Percentiles rank a stretch among this genome's conserved stretches.
phyloP scores from a whole-genome alignment of 23 red algal species.

The Agarophyton chilense region DNA sequence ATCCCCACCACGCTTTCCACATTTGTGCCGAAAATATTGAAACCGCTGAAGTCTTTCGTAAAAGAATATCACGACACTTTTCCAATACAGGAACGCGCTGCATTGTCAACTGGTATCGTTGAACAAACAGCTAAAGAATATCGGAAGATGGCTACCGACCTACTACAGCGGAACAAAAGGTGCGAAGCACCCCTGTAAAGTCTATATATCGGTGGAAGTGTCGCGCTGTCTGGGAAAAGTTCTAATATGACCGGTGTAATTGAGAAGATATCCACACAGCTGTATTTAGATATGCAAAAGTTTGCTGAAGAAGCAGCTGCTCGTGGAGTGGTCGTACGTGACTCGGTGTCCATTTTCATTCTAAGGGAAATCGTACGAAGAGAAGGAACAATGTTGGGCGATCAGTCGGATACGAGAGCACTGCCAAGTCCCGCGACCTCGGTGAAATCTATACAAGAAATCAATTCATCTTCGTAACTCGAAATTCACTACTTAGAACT shows the following conservation, averaged over 20 bases:
- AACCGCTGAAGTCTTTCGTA: slow-evolving; percentile 75
- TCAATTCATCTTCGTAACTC: not conserved
- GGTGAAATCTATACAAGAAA: not conserved
- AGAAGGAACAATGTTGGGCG: not conserved
- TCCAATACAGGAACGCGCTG: not conserved
- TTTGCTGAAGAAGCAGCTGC: slow-evolving; percentile 66
- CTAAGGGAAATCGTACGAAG: slow-evolving; percentile 53
- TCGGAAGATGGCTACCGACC: slow-evolving; percentile 73
- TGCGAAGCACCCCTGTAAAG: slow-evolving; percentile 77
- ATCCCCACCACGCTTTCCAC: slow-evolving; percentile 69
- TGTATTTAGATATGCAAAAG: slow-evolving; percentile 75
- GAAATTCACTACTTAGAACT: not conserved
- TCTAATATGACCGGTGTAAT: slow-evolving; percentile 45
- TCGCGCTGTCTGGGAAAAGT: slow-evolving; percentile 5
- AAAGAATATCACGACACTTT: slow-evolving; percentile 58
- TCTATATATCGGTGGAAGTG: slow-evolving; percentile 77
- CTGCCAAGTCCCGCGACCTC: not conserved
- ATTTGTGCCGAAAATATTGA: slow-evolving; percentile 85
- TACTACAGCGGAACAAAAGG: slow-evolving; percentile 73
- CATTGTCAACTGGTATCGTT: slow-evolving; percentile 35
- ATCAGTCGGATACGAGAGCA: not conserved
- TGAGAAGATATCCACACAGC: slow-evolving; percentile 81
- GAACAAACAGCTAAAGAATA: slow-evolving; percentile 61
- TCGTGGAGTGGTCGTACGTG: slow-evolving; percentile 41
- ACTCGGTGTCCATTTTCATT: slow-evolving; percentile 21